A percentile compares a stretch with the other conserved stretches of the same genome.
Conservation (phyloP, 805 yeast genomes). For the Hanseniaspora lindneri region DNA sequence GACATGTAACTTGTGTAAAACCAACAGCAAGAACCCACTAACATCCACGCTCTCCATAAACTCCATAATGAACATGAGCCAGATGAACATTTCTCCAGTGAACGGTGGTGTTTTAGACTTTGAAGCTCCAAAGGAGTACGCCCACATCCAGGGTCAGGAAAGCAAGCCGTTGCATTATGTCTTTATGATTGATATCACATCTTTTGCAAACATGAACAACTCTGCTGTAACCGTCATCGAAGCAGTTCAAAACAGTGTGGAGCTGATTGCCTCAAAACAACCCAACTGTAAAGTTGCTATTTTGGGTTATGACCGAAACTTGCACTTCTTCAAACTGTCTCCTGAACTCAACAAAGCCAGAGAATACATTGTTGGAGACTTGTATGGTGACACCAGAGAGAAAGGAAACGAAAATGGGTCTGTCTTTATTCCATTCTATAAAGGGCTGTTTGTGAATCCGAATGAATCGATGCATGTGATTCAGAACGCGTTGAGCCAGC, state of each 20-base stretch:
- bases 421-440: constrained; percentile 59
- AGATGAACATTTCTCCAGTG: constrained; percentile 51
- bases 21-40: constrained; percentile 53
- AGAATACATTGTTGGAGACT: constrained; percentile 52
- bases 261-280: constrained; percentile 26
- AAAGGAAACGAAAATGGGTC: constrained; percentile 31
- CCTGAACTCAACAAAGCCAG: constrained; percentile 45
- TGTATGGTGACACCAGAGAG: constrained; percentile 36
- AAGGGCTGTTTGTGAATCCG: constrained; percentile 74
- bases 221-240: constrained; percentile 45
- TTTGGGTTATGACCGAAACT: constrained; percentile 57
- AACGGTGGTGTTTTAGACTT: constrained; percentile 77
- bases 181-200: constrained; percentile 60
- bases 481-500: constrained; percentile 50
- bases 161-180: constrained; percentile 52
- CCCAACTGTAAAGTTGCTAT: constrained; percentile 50
- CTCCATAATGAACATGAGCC: constrained; percentile 53
- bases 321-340: constrained; percentile 63
- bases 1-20: constrained; percentile 78
- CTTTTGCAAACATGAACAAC: constrained; percentile 49
- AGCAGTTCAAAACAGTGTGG: constrained; percentile 50
- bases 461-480: constrained; percentile 50
- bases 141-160: constrained; percentile 33
- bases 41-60: constrained; percentile 38
- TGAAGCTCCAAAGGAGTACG: constrained; percentile 62